Conservation (phyloP, 345 rosid species). For the Mallotus nudiflorus region DNA sequence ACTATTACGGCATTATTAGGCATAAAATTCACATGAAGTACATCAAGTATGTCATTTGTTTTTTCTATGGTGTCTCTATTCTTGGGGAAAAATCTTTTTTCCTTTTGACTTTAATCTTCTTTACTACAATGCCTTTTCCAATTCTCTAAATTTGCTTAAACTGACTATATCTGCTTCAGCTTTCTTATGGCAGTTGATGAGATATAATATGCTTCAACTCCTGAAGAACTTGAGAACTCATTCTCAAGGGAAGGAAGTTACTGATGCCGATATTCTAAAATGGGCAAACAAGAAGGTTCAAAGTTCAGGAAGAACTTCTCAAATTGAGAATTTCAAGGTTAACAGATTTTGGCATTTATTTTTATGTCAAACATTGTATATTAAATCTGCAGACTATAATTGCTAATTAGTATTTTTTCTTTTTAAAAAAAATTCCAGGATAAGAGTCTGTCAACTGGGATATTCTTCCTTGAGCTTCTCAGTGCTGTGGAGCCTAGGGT, state of each 20-base stretch:
- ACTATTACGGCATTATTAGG: not conserved
- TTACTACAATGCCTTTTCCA: not conserved
- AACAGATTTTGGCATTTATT: slow-evolving; percentile 8
- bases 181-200: slow-evolving; percentile 92
- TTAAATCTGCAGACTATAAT: not conserved
- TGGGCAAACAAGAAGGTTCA: slow-evolving; percentile 80
- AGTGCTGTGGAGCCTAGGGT: slow-evolving; percentile 93
- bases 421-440: slow-evolving; percentile 50
- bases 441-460: slow-evolving; percentile 68
- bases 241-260: slow-evolving; percentile 73
- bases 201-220: slow-evolving; percentile 86
- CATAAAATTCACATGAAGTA: not conserved
- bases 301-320: slow-evolving; percentile 58
- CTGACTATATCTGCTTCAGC: slow-evolving; percentile 49
- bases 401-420: not conserved
- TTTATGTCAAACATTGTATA: not conserved
- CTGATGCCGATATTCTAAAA: slow-evolving; percentile 69
- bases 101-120: not conserved
- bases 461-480: slow-evolving; percentile 88
- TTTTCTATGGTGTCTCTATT: not conserved
- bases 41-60: not conserved
- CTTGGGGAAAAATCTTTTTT: not conserved
- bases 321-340: slow-evolving; percentile 82
- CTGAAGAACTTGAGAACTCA: slow-evolving; percentile 76
- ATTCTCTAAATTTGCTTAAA: slow-evolving; percentile 1